A percentile compares a stretch with the other conserved stretches of the same genome.
phyloP scores from a whole-genome alignment of 2,329 filamentous ascomycete species.

The Aspergillus amoenus region DNA sequence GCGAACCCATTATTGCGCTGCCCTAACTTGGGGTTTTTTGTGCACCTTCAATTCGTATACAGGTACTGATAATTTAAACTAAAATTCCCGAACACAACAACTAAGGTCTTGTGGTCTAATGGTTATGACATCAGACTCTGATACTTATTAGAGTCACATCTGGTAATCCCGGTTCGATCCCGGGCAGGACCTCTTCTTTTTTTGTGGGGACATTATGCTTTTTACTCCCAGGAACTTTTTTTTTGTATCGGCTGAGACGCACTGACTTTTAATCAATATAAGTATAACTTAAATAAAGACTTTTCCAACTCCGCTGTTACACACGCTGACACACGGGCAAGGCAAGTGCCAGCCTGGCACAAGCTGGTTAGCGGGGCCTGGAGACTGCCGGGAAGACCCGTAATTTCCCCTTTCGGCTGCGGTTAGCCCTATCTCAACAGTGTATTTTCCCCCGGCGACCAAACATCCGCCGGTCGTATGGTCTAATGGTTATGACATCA shows the following conservation, averaged over 20 bases:
- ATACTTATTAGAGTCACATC: conserved; percentile 6
- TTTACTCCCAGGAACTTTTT: too few relatives aligned
- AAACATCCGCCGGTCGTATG: conserved; percentile 2
- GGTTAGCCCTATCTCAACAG: neutral
- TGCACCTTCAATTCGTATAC: too few relatives aligned
- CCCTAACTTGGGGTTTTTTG: too few relatives aligned
- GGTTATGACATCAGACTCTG: conserved; percentile 12
- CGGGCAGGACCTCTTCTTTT: conserved; percentile 9
- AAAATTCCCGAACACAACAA: neutral
- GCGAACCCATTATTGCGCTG: too few relatives aligned
- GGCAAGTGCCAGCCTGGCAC: too few relatives aligned
- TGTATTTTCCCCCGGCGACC: neutral
- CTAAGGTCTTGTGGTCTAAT: conserved; percentile 9
- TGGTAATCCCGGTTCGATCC: conserved; percentile 13
- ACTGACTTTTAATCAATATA: too few relatives aligned
- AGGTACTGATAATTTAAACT: neutral
- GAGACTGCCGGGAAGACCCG: too few relatives aligned
- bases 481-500: conserved; percentile 13
- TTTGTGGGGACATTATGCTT: neutral
- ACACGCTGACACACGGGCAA: too few relatives aligned
- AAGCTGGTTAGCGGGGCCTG: too few relatives aligned
- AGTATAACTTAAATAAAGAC: too few relatives aligned
- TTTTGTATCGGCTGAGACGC: too few relatives aligned
- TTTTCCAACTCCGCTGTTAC: too few relatives aligned
- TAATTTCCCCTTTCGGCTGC: neutral